phyloP scores from a whole-genome alignment of 345 rosid species.

The Syzygium jambos region DNA sequence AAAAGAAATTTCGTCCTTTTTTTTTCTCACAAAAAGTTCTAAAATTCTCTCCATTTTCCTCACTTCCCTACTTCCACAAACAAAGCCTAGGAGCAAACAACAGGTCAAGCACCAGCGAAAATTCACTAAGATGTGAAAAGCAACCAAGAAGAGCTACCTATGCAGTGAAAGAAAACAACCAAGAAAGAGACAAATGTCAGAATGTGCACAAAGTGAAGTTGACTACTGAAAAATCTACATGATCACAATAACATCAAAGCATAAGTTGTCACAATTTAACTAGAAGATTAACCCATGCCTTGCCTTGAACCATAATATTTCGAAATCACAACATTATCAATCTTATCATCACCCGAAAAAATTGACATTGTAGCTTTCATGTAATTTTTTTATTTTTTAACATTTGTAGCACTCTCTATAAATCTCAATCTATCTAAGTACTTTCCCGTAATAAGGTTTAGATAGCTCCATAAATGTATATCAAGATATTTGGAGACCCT shows the following conservation, averaged over 20 bases:
- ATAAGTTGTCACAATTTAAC: neutral
- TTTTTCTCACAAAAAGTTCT: neutral
- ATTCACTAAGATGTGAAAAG: neutral
- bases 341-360: neutral
- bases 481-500: neutral
- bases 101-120: neutral
- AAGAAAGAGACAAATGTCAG: neutral
- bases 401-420: neutral
- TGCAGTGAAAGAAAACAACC: neutral
- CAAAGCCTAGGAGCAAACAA: neutral
- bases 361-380: neutral
- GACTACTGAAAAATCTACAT: neutral
- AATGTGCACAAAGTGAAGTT: neutral
- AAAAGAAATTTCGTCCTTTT: neutral
- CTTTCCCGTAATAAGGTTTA: neutral
- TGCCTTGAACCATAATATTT: neutral
- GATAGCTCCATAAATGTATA: neutral
- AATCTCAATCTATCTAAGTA: neutral
- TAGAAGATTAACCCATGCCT: neutral
- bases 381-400: neutral
- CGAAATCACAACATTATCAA: neutral
- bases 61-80: neutral
- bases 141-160: neutral
- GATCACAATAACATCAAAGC: neutral
- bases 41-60: neutral